Conservation (phyloP, 148 eudicot species). For the Silene uniflora region DNA sequence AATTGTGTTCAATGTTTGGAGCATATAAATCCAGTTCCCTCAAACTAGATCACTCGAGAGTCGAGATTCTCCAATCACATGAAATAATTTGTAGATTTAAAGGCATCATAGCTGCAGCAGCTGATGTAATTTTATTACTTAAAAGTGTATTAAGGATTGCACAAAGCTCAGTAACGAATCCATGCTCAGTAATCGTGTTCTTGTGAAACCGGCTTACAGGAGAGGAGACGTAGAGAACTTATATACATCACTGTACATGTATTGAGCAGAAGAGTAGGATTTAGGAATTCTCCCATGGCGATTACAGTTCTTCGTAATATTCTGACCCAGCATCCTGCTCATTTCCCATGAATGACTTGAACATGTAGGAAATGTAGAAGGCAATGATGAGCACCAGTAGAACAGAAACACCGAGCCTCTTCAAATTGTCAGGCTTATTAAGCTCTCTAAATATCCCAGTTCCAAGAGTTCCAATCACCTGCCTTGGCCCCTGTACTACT, state of each 20-base stretch:
- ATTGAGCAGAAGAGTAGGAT: background rate
- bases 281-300: background rate
- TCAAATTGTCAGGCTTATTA: conserved; percentile 35
- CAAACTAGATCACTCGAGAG: no score
- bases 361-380: conserved; percentile 27
- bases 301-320: background rate
- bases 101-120: background rate
- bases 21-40: no score
- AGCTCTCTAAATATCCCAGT: conserved; percentile 25
- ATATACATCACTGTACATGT: background rate
- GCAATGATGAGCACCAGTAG: conserved; percentile 34
- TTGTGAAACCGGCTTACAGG: background rate
- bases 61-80: no score
- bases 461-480: background rate
- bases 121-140: background rate
- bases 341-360: conserved; percentile 10
- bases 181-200: background rate
- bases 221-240: no score
- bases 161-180: background rate
- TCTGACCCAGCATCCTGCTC: background rate
- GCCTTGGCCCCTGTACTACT: background rate
- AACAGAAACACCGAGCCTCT: conserved; percentile 25
- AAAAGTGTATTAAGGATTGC: background rate
- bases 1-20: no score
- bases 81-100: no score